A percentile compares a stretch with the other conserved stretches of the same genome.
Conservation (phyloP, 164 flowering plant species). For the Santalum album region DNA sequence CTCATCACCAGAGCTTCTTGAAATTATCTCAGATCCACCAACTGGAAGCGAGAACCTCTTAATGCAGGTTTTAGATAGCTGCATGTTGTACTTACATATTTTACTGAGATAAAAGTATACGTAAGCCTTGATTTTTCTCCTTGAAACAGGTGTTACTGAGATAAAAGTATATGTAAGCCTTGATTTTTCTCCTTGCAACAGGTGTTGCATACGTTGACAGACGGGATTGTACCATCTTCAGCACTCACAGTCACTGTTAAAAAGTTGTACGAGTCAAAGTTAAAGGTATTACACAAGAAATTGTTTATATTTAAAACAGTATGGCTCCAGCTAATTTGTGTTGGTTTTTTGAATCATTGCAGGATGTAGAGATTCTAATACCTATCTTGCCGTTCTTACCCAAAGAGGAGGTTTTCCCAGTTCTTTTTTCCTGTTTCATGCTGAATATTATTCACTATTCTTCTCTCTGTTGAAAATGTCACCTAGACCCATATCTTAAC, state of each 20-base stretch:
- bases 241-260: constrained; percentile 53
- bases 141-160: too few species aligned
- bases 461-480: too few species aligned
- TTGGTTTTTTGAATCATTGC: constrained; percentile 21
- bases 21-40: constrained; percentile 82
- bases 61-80: constrained; percentile 49
- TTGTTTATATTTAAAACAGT: not conserved
- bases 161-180: constrained; percentile 2
- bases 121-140: not conserved
- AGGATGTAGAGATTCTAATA: constrained; percentile 81
- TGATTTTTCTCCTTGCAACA: constrained; percentile 17
- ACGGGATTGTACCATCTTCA: constrained; percentile 67
- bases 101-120: not conserved
- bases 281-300: constrained; percentile 46
- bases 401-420: constrained; percentile 68
- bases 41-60: constrained; percentile 78
- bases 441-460: not conserved
- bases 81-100: not conserved
- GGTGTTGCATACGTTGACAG: constrained; percentile 85
- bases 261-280: constrained; percentile 58
- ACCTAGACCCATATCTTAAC: too few species aligned
- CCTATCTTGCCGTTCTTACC: constrained; percentile 67
- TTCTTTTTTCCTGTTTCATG: constrained; percentile 1
- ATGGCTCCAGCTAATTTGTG: constrained; percentile 2
- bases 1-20: constrained; percentile 70